Percentiles rank a stretch among this genome's conserved stretches.
These are phyloP conservation scores for Neoscytalidium dimidiatum DNA, from an alignment of 2,329 filamentous ascomycete species.

Conservation along the genomic window DNA sequence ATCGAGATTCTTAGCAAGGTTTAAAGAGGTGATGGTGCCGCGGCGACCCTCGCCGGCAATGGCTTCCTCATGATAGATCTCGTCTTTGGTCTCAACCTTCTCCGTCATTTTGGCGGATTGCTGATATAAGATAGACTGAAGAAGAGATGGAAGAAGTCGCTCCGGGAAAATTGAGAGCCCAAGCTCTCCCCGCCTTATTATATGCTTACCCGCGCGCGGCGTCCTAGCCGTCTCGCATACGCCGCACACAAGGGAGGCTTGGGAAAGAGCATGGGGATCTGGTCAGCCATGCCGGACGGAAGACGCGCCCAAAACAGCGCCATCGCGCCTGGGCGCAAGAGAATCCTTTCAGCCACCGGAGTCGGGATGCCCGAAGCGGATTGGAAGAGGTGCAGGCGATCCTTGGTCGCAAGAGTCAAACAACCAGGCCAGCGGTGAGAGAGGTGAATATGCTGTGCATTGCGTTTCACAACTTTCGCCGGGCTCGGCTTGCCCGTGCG, in stretches of 20 bases:
- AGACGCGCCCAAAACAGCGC: neutral
- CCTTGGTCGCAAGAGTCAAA: neutral
- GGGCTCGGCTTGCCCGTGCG: neutral
- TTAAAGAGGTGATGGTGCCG: conserved; percentile 23
- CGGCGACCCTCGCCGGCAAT: conserved; percentile 21
- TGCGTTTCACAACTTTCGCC: neutral
- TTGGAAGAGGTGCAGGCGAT: conserved; percentile 2
- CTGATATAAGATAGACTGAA: neutral
- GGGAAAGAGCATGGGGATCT: neutral
- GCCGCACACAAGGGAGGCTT: neutral
- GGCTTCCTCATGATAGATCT: conserved; percentile 27
- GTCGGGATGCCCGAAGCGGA: conserved; percentile 3
- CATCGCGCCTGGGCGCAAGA: neutral
- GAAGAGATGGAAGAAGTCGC: neutral
- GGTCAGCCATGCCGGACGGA: neutral
- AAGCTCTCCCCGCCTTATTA: conserved; percentile 7
- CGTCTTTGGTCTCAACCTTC: conserved; percentile 18
- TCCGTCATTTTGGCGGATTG: neutral
- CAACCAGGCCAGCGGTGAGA: conserved; percentile 1
- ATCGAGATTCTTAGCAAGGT: conserved; percentile 24
- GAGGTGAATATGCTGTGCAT: neutral
- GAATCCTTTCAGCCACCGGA: conserved; percentile 12
- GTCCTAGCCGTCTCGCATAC: neutral
- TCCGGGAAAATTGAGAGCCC: neutral
- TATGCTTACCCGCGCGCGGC: neutral